Evolutionary conservation across 345 rosid species (phyloP).

Genomic region (Eucalyptus sp.): DNA sequence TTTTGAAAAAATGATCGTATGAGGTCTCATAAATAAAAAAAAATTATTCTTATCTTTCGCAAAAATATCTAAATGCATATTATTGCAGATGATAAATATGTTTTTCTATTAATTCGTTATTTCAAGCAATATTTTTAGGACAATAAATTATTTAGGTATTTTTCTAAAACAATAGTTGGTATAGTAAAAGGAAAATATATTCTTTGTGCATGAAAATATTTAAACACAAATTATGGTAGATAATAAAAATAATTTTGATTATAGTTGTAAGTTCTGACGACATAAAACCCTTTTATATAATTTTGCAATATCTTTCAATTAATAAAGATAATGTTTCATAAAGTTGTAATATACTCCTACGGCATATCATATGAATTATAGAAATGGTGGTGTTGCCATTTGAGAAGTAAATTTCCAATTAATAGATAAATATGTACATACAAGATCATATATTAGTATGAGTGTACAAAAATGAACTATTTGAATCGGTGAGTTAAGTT

Average conservation of each 20-base stretch:
- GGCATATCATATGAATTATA: neutral
- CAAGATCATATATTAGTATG: rapidly evolving
- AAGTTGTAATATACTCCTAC: rapidly evolving
- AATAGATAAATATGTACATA: neutral
- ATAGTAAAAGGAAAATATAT: neutral
- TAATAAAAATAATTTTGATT: too few relatives aligned
- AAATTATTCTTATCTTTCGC: neutral
- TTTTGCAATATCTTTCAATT: too few relatives aligned
- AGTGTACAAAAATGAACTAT: rapidly evolving
- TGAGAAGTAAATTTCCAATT: neutral
- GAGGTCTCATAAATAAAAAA: too few relatives aligned
- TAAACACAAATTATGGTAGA: too few relatives aligned
- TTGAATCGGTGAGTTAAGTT: rapidly evolving
- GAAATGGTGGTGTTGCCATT: neutral
- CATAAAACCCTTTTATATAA: neutral
- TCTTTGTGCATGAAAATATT: rapidly evolving
- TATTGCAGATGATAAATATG: too few relatives aligned
- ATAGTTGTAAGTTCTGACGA: rapidly evolving
- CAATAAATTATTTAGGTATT: too few relatives aligned
- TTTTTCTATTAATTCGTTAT: neutral
- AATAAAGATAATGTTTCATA: neutral
- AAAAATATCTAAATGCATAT: too few relatives aligned
- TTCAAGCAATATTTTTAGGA: neutral
- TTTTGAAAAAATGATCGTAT: too few relatives aligned
- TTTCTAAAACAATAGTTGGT: too few relatives aligned